These are phyloP conservation scores for Aphanocladium album DNA, from an alignment of 2,329 filamentous ascomycete species.

Conservation along the genomic window DNA sequence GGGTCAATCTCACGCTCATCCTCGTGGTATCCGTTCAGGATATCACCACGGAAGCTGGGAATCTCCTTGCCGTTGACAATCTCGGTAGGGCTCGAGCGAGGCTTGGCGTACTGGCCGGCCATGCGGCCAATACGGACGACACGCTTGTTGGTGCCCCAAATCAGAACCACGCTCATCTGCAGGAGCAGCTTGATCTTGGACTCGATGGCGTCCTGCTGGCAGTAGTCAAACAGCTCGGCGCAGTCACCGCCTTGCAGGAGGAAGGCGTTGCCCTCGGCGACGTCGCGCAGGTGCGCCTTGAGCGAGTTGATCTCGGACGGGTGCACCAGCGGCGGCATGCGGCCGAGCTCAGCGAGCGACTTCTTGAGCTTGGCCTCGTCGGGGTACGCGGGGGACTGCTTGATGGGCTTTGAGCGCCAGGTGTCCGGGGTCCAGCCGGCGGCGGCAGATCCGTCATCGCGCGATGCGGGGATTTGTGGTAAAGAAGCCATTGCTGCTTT, in stretches of 20 bases:
- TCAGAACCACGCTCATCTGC: conserved; percentile 94
- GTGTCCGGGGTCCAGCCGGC: conserved; percentile 56
- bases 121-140: conserved; percentile 94
- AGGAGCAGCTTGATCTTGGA: conserved; percentile 94
- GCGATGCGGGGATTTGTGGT: background rate
- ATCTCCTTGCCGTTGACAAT: conserved; percentile 73
- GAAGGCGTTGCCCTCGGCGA: conserved; percentile 86
- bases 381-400: conserved; percentile 67
- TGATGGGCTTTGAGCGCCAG: conserved; percentile 75
- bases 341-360: conserved; percentile 59
- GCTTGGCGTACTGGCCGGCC: conserved; percentile 97
- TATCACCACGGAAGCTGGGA: conserved; percentile 90
- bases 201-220: conserved; percentile 81
- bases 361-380: conserved; percentile 54
- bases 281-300: conserved; percentile 73
- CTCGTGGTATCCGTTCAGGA: conserved; percentile 80
- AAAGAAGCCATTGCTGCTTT: background rate
- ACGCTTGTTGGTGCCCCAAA: conserved; percentile 76
- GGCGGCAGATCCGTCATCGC: background rate
- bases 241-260: conserved; percentile 95
- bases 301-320: conserved; percentile 75
- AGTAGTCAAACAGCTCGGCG: conserved; percentile 96
- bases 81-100: conserved; percentile 83
- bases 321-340: conserved; percentile 73
- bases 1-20: conserved; percentile 80